A percentile compares a stretch with the other conserved stretches of the same genome.
phyloP scores from a whole-genome alignment of 495 filamentous ascomycete genomes.

The Lophiostoma macrostomum region DNA sequence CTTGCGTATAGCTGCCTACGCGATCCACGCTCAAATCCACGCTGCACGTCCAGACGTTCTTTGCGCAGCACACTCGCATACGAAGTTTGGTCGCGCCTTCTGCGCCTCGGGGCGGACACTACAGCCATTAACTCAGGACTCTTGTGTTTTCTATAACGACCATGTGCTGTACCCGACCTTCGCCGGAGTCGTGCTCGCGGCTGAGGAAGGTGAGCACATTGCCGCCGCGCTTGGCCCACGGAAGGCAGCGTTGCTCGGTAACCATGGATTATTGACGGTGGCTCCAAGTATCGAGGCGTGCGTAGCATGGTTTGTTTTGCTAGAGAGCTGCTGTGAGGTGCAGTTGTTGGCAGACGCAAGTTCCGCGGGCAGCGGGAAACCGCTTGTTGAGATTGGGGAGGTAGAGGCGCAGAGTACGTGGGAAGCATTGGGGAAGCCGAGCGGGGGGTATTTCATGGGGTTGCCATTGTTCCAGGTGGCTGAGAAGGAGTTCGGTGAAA shows the following conservation, averaged over 20 bases:
- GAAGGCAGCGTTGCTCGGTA: constrained; percentile 9
- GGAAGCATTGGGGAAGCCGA: constrained; percentile 13
- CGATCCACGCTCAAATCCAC: constrained; percentile 11
- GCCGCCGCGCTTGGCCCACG: constrained; percentile 2
- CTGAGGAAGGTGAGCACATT: constrained; percentile 14
- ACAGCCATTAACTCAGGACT: constrained; percentile 14
- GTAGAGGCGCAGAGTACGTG: constrained; percentile 12
- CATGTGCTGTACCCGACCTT: constrained; percentile 20
- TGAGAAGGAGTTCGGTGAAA: constrained; percentile 34
- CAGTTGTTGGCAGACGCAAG: constrained; percentile 21
- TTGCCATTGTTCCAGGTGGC: constrained; percentile 31
- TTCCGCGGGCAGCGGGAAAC: constrained; percentile 5
- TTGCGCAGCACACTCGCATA: constrained; percentile 7
- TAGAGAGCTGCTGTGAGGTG: constrained; percentile 16
- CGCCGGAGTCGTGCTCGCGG: constrained; percentile 17
- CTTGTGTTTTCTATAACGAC: constrained; percentile 19
- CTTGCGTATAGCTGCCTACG: constrained; percentile 2
- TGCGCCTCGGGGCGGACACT: background rate
- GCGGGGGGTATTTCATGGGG: constrained; percentile 19
- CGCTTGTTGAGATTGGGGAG: constrained; percentile 12
- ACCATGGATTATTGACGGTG: constrained; percentile 18
- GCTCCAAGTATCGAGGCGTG: constrained; percentile 7
- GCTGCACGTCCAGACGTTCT: constrained; percentile 14
- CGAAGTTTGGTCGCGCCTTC: background rate
- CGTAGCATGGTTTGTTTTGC: constrained; percentile 13